These are phyloP conservation scores for Luvunga scandens DNA, from an alignment of 345 rosid genomes.

Conservation along the genomic window DNA sequence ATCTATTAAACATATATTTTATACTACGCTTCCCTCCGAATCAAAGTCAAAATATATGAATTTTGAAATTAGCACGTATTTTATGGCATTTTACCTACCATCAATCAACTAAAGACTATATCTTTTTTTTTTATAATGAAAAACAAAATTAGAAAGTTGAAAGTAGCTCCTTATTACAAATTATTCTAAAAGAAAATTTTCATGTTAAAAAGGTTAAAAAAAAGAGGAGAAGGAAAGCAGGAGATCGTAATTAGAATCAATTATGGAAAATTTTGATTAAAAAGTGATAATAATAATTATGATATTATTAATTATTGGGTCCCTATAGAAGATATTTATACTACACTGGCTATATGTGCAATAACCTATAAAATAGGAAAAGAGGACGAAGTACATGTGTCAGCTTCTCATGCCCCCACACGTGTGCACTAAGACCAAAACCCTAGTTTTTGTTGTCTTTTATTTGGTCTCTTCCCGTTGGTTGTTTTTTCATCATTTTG, in stretches of 20 bases:
- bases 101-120: background rate
- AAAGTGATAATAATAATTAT: background rate
- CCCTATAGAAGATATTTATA: background rate
- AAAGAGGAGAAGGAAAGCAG: background rate
- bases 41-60: no score
- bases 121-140: no score
- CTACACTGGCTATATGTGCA: background rate
- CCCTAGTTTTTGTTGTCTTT: background rate
- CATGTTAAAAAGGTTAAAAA: background rate
- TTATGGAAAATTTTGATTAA: background rate
- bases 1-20: no score
- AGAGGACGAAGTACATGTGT: background rate
- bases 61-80: no score
- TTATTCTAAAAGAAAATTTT: no score
- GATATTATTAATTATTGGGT: background rate
- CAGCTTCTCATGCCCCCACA: slow-evolving; percentile 11
- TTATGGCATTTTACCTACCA: background rate
- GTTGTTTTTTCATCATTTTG: background rate
- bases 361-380: background rate
- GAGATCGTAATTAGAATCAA: background rate
- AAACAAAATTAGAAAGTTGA: background rate
- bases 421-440: slow-evolving; percentile 16
- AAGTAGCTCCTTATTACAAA: background rate
- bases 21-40: no score
- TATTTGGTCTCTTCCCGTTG: background rate